Evolutionary conservation across 176 grass and related monocot genomes (phyloP).

Genomic region (Triticum monococcum): DNA sequence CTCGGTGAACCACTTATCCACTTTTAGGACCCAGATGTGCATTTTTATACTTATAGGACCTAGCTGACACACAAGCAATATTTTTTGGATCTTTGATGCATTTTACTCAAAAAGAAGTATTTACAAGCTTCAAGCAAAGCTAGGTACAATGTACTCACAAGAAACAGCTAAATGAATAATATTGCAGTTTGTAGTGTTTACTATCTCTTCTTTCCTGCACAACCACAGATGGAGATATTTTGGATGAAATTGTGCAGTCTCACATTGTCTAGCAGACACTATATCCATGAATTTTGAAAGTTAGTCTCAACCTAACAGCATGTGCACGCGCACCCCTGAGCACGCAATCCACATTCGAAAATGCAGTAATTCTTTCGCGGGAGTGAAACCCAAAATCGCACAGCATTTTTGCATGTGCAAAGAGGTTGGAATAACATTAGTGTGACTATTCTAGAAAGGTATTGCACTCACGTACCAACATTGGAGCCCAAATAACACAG

Average conservation of each 20-base stretch:
- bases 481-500: constrained; percentile 98
- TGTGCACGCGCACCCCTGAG: background rate
- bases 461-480: constrained; percentile 69
- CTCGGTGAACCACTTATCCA: background rate
- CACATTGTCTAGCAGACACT: background rate
- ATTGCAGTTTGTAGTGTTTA: background rate
- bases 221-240: background rate
- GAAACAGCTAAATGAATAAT: background rate
- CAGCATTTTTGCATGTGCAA: background rate
- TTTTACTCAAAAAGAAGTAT: background rate
- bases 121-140: background rate
- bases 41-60: background rate
- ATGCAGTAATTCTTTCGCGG: background rate
- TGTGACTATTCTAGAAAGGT: background rate
- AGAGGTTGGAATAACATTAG: constrained; percentile 1
- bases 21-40: background rate
- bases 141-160: background rate
- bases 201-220: constrained; percentile 6
- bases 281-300: background rate
- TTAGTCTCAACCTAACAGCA: background rate
- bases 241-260: background rate
- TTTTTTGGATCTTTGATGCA: background rate
- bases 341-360: background rate
- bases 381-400: background rate
- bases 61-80: background rate